phyloP scores from a whole-genome alignment of 2,329 filamentous ascomycete species.

The Alternaria sp. region DNA sequence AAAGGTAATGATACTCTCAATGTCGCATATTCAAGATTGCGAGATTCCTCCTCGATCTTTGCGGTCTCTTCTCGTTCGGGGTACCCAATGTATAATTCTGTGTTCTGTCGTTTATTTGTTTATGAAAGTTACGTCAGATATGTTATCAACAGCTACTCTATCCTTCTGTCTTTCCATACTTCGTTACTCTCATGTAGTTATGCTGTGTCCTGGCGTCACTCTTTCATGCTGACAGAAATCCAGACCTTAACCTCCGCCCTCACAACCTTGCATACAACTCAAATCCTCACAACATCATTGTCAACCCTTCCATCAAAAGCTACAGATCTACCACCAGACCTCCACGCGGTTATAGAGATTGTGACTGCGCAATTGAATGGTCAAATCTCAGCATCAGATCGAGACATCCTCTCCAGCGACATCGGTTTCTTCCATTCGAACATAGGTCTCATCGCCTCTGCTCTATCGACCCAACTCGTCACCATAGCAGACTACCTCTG shows the following conservation, averaged over 20 bases:
- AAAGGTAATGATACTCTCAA: slow-evolving; percentile 40
- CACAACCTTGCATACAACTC: slow-evolving; percentile 41
- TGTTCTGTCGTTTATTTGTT: slow-evolving; percentile 6
- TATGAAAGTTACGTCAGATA: not conserved
- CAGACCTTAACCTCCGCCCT: slow-evolving; percentile 52
- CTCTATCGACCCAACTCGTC: slow-evolving; percentile 46
- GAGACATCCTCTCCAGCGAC: slow-evolving; percentile 52
- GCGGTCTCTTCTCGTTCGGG: not conserved
- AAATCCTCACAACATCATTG: slow-evolving; percentile 48
- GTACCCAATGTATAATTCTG: not conserved
- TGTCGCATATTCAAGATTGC: not conserved
- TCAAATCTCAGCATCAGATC: slow-evolving; percentile 47
- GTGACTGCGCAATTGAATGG: slow-evolving; percentile 52
- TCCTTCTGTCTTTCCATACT: too few relatives aligned
- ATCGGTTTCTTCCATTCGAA: slow-evolving; percentile 52
- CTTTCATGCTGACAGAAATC: slow-evolving; percentile 7
- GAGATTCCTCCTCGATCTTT: not conserved
- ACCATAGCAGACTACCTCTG: slow-evolving; percentile 43
- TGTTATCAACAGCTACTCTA: too few relatives aligned
- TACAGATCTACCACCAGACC: slow-evolving; percentile 52
- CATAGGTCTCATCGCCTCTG: slow-evolving; percentile 44
- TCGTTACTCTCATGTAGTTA: not conserved
- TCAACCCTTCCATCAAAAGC: slow-evolving; percentile 44
- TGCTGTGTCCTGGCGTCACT: not conserved
- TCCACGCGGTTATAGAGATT: slow-evolving; percentile 55